A percentile compares a stretch with the other conserved stretches of the same genome.
phyloP scores from a whole-genome alignment of 345 rosid genomes.

The Angophora floribunda region DNA sequence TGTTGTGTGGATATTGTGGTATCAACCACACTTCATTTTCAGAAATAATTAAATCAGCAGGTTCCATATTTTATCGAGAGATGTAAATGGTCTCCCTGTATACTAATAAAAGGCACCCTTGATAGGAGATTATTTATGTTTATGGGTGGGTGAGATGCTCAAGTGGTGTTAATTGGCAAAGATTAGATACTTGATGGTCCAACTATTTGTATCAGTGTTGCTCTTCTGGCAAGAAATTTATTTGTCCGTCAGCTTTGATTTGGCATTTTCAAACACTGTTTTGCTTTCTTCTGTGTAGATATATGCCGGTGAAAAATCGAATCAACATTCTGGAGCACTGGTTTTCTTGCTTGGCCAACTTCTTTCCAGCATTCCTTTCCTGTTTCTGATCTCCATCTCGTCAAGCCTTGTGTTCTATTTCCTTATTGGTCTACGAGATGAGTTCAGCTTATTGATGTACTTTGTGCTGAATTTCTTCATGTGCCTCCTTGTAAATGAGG shows the following conservation, averaged over 20 bases:
- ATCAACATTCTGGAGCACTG: conserved; percentile 85
- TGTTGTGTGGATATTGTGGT: neutral
- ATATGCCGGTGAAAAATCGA: conserved; percentile 75
- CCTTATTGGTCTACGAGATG: conserved; percentile 75
- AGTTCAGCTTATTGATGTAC: conserved; percentile 96
- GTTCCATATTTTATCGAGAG: neutral
- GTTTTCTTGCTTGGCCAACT: conserved; percentile 90
- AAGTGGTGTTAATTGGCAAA: neutral
- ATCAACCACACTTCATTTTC: neutral
- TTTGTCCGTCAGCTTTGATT: neutral
- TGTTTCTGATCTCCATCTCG: conserved; percentile 91
- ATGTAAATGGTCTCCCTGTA: neutral
- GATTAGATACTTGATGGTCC: neutral
- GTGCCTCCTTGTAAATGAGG: conserved; percentile 90
- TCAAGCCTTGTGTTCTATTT: conserved; percentile 96
- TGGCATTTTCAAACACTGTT: neutral
- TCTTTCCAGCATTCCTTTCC: conserved; percentile 90
- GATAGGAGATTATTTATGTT: neutral
- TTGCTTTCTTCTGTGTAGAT: conserved; percentile 31
- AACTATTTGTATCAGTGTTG: neutral
- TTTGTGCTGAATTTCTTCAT: conserved; percentile 91
- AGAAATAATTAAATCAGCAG: neutral
- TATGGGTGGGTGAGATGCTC: neutral
- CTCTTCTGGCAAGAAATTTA: neutral
- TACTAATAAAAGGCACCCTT: neutral